Evolutionary conservation across 768 basidiomycete species (phyloP).

Genomic region (Lepiota brunneoincarnata): DNA sequence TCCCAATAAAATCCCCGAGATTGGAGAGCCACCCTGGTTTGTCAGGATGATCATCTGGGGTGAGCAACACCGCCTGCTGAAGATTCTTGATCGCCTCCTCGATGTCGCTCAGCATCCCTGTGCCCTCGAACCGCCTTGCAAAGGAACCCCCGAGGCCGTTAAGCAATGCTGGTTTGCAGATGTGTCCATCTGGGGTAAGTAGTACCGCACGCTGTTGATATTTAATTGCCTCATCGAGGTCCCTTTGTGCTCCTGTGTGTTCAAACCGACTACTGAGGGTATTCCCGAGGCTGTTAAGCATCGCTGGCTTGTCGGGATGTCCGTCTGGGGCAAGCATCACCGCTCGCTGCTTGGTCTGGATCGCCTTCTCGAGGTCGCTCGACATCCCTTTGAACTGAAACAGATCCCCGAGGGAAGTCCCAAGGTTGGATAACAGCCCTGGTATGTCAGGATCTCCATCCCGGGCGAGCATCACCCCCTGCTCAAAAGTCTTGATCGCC

Average conservation of each 20-base stretch:
- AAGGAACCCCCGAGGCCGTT: constrained; percentile 20
- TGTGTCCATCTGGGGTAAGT: constrained; percentile 1
- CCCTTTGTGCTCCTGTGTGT: too few species aligned
- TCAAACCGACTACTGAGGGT: constrained; percentile 5
- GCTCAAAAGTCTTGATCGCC: too few species aligned
- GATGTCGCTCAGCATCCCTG: constrained; percentile 19
- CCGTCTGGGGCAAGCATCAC: background rate
- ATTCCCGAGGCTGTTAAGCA: constrained; percentile 18
- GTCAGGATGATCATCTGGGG: background rate
- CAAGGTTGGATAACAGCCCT: too few species aligned
- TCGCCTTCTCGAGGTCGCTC: too few species aligned
- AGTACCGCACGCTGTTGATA: background rate
- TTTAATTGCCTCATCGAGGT: too few species aligned
- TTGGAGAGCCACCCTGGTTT: background rate
- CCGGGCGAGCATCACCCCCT: too few species aligned
- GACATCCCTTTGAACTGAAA: too few species aligned
- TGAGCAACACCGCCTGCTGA: constrained; percentile 12
- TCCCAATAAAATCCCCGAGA: background rate
- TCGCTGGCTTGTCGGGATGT: background rate
- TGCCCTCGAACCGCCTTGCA: background rate
- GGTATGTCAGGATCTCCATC: too few species aligned
- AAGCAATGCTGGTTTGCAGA: background rate
- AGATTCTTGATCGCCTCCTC: constrained; percentile 16
- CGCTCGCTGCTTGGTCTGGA: background rate
- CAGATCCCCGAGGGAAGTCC: too few species aligned